Base-by-base conservation (phyloP, 1,284 basidiomycete species). In the Ganoderma meredithae region DNA sequence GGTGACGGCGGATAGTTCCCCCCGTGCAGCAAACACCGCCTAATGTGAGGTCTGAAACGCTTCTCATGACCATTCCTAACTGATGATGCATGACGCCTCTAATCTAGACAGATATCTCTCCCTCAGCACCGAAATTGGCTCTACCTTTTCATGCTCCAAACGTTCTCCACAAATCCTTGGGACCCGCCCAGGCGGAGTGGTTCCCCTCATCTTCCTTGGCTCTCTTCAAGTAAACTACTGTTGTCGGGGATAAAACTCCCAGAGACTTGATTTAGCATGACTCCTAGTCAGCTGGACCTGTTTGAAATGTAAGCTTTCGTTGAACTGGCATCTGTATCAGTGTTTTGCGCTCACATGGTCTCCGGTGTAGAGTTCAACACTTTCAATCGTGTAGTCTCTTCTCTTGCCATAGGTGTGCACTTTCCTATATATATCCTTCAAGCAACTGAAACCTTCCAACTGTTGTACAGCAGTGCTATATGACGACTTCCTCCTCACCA, bases 401-500 rank as follows among this genome's bases (percentile, higher is more conserved):
- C 43, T 44, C 4, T 19, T 8, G 43, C 17, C 17, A 1, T 44
- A 44, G 43, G 43, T 44, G 7, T 19, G 43, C 17, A 6, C 19
- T 3, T 19, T 19, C 17, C 43, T 6, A 44, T n/a, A n/a, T 19
- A 17, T 17, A 7, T 44, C 17, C 17, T 44, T 44, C 43, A 44
- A 19, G 17, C 43, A 44, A 5, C 17, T 44, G 17, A 44, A 7
- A 1, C 19, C 19, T 15, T 17, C 7, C 17, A 41, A 41, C 13
- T 12, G 15, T 15, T 4, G 13, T 17, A 13, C 17, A 66, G 44
- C 39, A 27, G 27, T 60, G n/a, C 39, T 63, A 4, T 64, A 59
- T 27, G 59, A 64, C 33, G 63, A 64, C 27, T 64, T 64, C n/a
- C 3, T 58, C 43, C 79, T 79, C 79, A 31, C 78, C 70, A 1